These are phyloP conservation scores for Chenopodium album DNA, from an alignment of 148 eudicot species.

Conservation along the genomic window DNA sequence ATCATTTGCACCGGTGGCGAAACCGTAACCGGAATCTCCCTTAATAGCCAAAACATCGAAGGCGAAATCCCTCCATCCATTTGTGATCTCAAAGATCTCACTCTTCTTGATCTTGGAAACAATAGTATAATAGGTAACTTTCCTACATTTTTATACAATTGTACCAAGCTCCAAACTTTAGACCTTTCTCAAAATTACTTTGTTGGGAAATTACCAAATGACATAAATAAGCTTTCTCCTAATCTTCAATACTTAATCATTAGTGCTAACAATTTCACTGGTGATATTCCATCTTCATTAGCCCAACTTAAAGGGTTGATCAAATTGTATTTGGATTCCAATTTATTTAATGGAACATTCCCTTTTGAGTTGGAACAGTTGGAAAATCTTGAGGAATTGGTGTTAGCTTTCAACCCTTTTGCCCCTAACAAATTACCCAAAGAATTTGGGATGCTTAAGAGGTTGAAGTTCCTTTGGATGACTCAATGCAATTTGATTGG, in stretches of 20 bases:
- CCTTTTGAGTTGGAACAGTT: slow-evolving; percentile 58
- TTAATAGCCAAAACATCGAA: slow-evolving; percentile 19
- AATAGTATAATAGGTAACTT: slow-evolving; percentile 49
- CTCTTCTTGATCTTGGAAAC: slow-evolving; percentile 38
- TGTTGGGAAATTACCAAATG: slow-evolving; percentile 59
- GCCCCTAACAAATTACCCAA: slow-evolving; percentile 35
- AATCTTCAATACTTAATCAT: slow-evolving; percentile 43
- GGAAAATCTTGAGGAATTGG: slow-evolving; percentile 36
- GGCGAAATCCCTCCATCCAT: slow-evolving; percentile 46
- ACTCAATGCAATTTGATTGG: slow-evolving; percentile 44
- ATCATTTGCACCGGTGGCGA: slow-evolving; percentile 40
- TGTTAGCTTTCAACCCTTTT: slow-evolving; percentile 39
- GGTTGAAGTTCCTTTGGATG: slow-evolving; percentile 42
- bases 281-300: slow-evolving; percentile 57
- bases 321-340: slow-evolving; percentile 31
- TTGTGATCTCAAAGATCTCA: slow-evolving; percentile 54
- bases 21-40: slow-evolving; percentile 40
- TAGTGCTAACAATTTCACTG: slow-evolving; percentile 59
- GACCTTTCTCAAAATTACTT: slow-evolving; percentile 55
- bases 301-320: slow-evolving; percentile 40
- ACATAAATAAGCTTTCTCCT: slow-evolving; percentile 42
- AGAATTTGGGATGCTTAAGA: slow-evolving; percentile 46
- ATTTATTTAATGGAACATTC: slow-evolving; percentile 52
- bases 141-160: slow-evolving; percentile 47
- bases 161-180: slow-evolving; percentile 44